Percentiles rank a stretch among this genome's conserved stretches.
These are phyloP conservation scores for Pelargonium nanum DNA, from an alignment of 345 rosid genomes.

Conservation along the genomic window DNA sequence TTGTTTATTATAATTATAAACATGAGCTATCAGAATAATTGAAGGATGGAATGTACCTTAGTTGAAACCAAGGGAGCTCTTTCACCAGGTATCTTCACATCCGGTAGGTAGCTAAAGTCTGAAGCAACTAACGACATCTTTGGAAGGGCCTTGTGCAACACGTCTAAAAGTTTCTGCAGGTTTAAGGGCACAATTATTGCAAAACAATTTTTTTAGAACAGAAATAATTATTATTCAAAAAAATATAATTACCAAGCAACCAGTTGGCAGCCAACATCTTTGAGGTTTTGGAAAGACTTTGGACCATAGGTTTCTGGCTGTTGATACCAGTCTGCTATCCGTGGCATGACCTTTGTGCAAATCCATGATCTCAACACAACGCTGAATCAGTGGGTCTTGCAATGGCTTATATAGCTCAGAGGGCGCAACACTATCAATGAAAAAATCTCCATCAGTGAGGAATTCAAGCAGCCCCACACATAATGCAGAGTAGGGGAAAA, in stretches of 20 bases:
- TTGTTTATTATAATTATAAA: too few relatives aligned
- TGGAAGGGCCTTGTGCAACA: slow-evolving; percentile 69
- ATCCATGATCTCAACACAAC: slow-evolving; percentile 61
- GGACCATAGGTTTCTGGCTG: slow-evolving; percentile 48
- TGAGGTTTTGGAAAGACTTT: slow-evolving; percentile 73
- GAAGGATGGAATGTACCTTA: slow-evolving; percentile 38
- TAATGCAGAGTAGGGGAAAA: too few relatives aligned
- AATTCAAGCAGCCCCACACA: not conserved
- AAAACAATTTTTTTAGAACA: not conserved
- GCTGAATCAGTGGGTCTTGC: slow-evolving; percentile 60
- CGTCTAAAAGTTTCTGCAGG: slow-evolving; percentile 72
- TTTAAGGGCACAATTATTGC: slow-evolving; percentile 10
- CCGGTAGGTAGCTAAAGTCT: slow-evolving; percentile 93
- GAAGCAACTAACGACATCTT: slow-evolving; percentile 95
- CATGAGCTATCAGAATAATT: too few relatives aligned
- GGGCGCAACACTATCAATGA: slow-evolving; percentile 35
- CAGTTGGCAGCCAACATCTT: slow-evolving; percentile 96
- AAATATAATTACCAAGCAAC: slow-evolving; percentile 63
- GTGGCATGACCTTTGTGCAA: slow-evolving; percentile 27
- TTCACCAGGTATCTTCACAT: slow-evolving; percentile 80
- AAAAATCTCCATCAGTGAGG: not conserved
- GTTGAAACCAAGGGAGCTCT: slow-evolving; percentile 96
- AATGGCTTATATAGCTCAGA: slow-evolving; percentile 66
- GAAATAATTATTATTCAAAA: slow-evolving; percentile 6
- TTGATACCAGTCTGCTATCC: slow-evolving; percentile 18